Percentiles rank a stretch among this genome's conserved stretches.
Conservation (phyloP, 345 rosid species). For the Turritis glabra region DNA sequence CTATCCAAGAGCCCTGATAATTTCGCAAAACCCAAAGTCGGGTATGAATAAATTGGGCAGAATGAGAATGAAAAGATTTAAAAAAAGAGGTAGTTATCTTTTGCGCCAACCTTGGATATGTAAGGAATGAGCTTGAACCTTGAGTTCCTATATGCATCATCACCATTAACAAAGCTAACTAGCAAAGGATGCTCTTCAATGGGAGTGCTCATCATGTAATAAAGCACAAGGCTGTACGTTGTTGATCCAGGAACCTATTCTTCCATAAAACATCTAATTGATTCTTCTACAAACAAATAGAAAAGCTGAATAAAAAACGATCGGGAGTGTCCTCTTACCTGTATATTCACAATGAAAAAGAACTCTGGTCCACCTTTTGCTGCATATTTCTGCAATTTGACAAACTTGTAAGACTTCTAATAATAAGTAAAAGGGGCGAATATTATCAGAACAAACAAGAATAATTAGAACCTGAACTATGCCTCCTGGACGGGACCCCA, state of each 20-base stretch:
- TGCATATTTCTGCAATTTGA: slow-evolving; percentile 78
- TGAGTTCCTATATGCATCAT: slow-evolving; percentile 85
- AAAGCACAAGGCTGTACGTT: slow-evolving; percentile 77
- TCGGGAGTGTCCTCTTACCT: slow-evolving; percentile 45
- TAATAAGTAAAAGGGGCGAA: background rate
- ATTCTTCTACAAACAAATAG: background rate
- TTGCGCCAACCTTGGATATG: slow-evolving; percentile 73
- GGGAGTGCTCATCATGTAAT: slow-evolving; percentile 86
- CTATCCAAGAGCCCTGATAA: slow-evolving; percentile 95
- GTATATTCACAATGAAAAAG: slow-evolving; percentile 87
- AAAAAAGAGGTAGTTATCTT: background rate
- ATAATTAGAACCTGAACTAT: slow-evolving; percentile 62
- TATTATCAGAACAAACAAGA: slow-evolving; percentile 5
- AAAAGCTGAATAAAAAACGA: background rate
- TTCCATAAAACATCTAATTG: slow-evolving; percentile 19
- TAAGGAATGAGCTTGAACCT: slow-evolving; percentile 98
- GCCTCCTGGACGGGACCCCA: slow-evolving; percentile 85
- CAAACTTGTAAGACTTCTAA: slow-evolving; percentile 19
- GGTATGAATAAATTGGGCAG: background rate
- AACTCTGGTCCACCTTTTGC: slow-evolving; percentile 87
- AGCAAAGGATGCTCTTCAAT: slow-evolving; percentile 78
- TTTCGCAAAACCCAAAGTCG: slow-evolving; percentile 7
- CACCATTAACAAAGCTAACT: slow-evolving; percentile 75
- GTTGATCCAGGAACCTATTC: slow-evolving; percentile 89
- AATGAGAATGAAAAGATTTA: background rate